Percentiles rank a stretch among this genome's conserved stretches.
These are phyloP conservation scores for Nowakowskiella sp. DNA, from an alignment of 192 early-diverging fungal species.

Conservation along the genomic window DNA sequence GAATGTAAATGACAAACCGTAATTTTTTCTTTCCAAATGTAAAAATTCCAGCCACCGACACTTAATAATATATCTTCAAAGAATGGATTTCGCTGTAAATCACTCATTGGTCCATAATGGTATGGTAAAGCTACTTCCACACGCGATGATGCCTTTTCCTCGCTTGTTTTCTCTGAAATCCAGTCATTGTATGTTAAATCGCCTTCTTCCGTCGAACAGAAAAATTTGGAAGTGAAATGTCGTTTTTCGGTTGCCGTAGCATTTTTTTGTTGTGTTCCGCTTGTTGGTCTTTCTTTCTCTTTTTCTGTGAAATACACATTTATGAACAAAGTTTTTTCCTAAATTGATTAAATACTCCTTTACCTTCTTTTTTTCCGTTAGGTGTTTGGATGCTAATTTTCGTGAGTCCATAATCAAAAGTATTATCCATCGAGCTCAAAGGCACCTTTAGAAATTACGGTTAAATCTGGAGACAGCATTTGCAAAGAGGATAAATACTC, in stretches of 20 bases:
- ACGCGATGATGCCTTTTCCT: slow-evolving; percentile 50
- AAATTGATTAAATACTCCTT: not conserved
- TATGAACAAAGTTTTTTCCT: not conserved
- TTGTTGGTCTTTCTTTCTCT: slow-evolving; percentile 12
- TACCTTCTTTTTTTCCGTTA: slow-evolving; percentile 6
- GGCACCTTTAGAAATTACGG: slow-evolving; percentile 23
- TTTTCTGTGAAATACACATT: slow-evolving; percentile 6
- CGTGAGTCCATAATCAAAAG: slow-evolving; percentile 53
- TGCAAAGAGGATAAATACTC: slow-evolving; percentile 14
- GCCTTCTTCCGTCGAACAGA: slow-evolving; percentile 54
- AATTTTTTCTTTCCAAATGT: slow-evolving; percentile 51
- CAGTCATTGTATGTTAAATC: slow-evolving; percentile 55
- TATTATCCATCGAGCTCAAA: slow-evolving; percentile 51
- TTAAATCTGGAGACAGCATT: slow-evolving; percentile 2
- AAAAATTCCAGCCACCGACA: slow-evolving; percentile 52
- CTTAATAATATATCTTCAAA: slow-evolving; percentile 53
- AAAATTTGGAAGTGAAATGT: slow-evolving; percentile 41
- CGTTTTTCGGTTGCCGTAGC: slow-evolving; percentile 5
- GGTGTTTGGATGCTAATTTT: slow-evolving; percentile 30
- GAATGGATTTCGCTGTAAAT: slow-evolving; percentile 53
- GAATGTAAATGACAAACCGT: slow-evolving; percentile 10
- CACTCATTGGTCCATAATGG: slow-evolving; percentile 50
- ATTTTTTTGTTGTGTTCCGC: slow-evolving; percentile 15
- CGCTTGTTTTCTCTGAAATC: slow-evolving; percentile 45
- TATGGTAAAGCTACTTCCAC: slow-evolving; percentile 40